Evolutionary conservation across 1,284 basidiomycete genomes (phyloP), one percentile per base, ranked within the genome.

Genomic region (Ganoderma leucocontextum): DNA sequence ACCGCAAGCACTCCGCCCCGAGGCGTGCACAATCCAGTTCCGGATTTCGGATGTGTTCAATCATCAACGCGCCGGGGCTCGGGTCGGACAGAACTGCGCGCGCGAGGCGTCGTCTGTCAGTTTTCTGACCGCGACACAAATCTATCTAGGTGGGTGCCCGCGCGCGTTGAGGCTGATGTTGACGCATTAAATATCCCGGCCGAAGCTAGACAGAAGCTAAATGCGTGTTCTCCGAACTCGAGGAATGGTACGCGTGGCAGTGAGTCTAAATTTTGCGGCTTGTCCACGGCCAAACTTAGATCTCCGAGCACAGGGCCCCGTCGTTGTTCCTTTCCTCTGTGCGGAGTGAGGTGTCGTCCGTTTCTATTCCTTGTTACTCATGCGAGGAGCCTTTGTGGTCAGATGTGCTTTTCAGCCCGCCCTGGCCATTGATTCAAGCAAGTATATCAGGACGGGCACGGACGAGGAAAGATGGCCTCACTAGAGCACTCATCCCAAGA

Each of bases 201-300:
- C 8, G 29, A 55, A 55, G 52, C 15, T 8, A 7, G 17, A 17
- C 12, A 19, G 52, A 55, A 55, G 8, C 29, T 33, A 33, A 33
- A 35, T 35, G 6, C 22, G 5, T 35, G 15, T 15, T 35, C 10
- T 17, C 33, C 52, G 29, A 33, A 25, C 4, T 29, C 25, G 29
- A 35, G 29, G 29, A 35, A 29, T 19, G 25, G 13, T 17, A 17
- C 52, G 25, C 33, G 29, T 35, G 33, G 29, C 15, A 7, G 29
- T 55, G 52, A 55, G 52, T 55, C 52, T 55, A 55, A 35, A 33
- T 33, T 33, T 33, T 10, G 22, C 25, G 22, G 13, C 4, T 19
- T 7, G 13, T 55, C 15, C 52, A 55, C 52, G 52, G 33, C 17
- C 7, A 55, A 55, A 55, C 52, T 55, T 55, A 55, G 52, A 33